Evolutionary conservation across 257 asterid species (phyloP).

Genomic region (Nicotiana paniculata): DNA sequence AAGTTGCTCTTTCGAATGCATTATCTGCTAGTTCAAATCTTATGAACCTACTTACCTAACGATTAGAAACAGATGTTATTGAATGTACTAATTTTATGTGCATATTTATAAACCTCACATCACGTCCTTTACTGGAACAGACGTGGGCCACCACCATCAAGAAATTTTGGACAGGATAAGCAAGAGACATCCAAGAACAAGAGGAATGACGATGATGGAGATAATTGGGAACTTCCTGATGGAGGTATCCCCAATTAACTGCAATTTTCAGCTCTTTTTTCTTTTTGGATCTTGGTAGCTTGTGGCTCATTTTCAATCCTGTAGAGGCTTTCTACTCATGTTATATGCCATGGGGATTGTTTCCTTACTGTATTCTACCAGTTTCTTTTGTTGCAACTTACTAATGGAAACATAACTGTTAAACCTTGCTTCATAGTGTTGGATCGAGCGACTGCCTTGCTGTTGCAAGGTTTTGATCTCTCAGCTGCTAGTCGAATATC

Average conservation of each 20-base stretch:
- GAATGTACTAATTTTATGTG: neutral
- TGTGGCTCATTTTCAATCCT: neutral
- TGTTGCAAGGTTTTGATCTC: neutral
- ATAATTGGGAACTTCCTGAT: conserved; percentile 64
- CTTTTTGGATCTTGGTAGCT: neutral
- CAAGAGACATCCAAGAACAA: conserved; percentile 30
- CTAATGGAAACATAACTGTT: neutral
- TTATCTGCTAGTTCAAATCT: neutral
- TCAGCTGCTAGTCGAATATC: neutral
- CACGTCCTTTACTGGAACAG: neutral
- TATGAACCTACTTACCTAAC: neutral
- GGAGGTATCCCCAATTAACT: conserved; percentile 43
- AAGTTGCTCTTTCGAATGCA: neutral
- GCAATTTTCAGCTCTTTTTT: neutral
- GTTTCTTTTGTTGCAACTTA: neutral
- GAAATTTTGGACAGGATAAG: conserved; percentile 24
- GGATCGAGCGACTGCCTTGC: neutral
- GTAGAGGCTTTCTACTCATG: conserved; percentile 7
- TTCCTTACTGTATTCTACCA: neutral
- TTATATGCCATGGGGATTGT: neutral
- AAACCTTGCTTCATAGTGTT: neutral
- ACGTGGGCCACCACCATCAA: neutral
- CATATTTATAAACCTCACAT: neutral
- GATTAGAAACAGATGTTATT: neutral
- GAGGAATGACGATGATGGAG: conserved; percentile 38